phyloP scores from a whole-genome alignment of 2,329 filamentous ascomycete genomes.

The Paraconiothyrium sp. region DNA sequence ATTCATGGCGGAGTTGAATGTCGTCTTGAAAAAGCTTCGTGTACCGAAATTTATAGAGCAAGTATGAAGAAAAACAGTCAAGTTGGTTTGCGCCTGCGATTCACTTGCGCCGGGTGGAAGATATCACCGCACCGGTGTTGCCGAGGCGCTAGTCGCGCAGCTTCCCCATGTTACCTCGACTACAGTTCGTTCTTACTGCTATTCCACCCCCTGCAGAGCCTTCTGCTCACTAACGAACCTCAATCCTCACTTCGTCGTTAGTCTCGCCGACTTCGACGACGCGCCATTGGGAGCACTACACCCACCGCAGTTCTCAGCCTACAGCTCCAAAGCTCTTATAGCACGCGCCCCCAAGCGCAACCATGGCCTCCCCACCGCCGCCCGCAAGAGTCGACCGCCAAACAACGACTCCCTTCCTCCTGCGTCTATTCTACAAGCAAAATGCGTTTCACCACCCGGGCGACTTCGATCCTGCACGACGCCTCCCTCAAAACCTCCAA shows the following conservation, averaged over 20 bases:
- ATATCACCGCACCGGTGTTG: neutral
- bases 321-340: neutral
- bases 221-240: neutral
- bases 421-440: constrained; percentile 84
- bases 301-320: neutral
- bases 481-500: constrained; percentile 72
- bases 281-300: neutral
- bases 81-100: neutral
- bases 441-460: constrained; percentile 77
- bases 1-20: constrained; percentile 71
- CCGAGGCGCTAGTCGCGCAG: constrained; percentile 12
- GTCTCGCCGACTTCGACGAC: neutral
- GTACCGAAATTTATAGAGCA: constrained; percentile 1
- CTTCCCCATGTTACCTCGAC: neutral
- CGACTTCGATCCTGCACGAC: constrained; percentile 68
- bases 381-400: constrained; percentile 68
- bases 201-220: neutral
- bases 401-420: constrained; percentile 79
- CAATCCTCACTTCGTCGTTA: neutral
- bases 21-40: neutral
- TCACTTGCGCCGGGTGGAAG: constrained; percentile 5
- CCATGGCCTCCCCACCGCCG: constrained; percentile 42
- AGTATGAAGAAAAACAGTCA: neutral
- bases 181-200: neutral
- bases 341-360: constrained; percentile 17